Evolutionary conservation across 2,329 filamentous ascomycete species (phyloP).

Genomic region (Penicillium corylophilum): DNA sequence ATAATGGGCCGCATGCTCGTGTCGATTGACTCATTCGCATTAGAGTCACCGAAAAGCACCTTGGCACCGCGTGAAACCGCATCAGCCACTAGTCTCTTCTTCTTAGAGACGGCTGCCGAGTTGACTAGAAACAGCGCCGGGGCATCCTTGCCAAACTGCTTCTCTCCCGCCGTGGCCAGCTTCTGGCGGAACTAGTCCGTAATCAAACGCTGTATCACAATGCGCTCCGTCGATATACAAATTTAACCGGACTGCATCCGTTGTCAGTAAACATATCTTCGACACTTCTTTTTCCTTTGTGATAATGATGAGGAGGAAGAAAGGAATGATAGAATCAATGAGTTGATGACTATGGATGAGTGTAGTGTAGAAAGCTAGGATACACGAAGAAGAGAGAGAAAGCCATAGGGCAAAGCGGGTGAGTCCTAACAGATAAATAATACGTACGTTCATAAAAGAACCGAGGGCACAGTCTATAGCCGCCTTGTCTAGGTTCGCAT

Average conservation of each 20-base stretch:
- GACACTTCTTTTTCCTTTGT: too few species aligned
- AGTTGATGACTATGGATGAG: too few species aligned
- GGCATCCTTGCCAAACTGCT: conserved; percentile 46
- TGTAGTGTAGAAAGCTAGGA: too few species aligned
- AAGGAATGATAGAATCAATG: too few species aligned
- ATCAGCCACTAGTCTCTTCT: conserved; percentile 53
- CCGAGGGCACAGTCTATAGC: conserved; percentile 68
- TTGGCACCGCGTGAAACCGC: conserved; percentile 59
- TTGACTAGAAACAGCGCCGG: conserved; percentile 46
- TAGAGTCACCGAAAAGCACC: conserved; percentile 54
- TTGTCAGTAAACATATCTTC: too few species aligned
- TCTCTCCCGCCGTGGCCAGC: conserved; percentile 48
- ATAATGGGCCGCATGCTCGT: conserved; percentile 63
- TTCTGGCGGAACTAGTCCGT: conserved; percentile 53
- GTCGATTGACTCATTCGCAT: conserved; percentile 42
- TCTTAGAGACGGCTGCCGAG: conserved; percentile 52
- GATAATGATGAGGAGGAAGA: too few species aligned
- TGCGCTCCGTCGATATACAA: conserved; percentile 81
- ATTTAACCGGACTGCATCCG: conserved; percentile 74
- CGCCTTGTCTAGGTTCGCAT: conserved; percentile 73
- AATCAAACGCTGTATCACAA: conserved; percentile 62
- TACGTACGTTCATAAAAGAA: conserved; percentile 63
- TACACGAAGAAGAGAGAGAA: too few species aligned
- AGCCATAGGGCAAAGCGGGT: too few species aligned
- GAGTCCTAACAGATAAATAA: too few species aligned